These are phyloP conservation scores for Sugiyamaella neomexicana DNA, from an alignment of 1,139 yeast genomes.

Conservation along the genomic window DNA sequence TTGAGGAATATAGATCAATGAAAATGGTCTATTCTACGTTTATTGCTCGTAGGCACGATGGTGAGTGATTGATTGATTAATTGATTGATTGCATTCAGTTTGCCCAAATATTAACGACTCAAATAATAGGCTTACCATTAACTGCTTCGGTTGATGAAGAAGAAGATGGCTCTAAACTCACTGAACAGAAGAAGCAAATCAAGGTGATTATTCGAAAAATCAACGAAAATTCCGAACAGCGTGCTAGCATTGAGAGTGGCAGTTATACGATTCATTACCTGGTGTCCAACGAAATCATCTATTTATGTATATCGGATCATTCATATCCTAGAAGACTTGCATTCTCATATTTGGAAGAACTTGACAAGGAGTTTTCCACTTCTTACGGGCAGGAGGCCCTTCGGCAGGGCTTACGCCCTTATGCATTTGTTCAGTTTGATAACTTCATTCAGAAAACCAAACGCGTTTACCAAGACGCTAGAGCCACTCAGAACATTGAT, in stretches of 20 bases:
- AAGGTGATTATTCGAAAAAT: conserved; percentile 75
- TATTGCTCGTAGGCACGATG: conserved; percentile 37
- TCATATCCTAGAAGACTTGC: conserved; percentile 88
- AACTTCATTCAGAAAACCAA: conserved; percentile 82
- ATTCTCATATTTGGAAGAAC: conserved; percentile 79
- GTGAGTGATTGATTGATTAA: conserved; percentile 25
- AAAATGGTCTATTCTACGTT: conserved; percentile 34
- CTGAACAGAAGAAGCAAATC: conserved; percentile 81
- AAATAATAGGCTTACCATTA: conserved; percentile 68
- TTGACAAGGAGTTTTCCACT: conserved; percentile 77
- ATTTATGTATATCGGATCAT: conserved; percentile 72
- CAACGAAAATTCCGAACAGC: conserved; percentile 76
- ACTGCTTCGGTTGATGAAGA: conserved; percentile 93
- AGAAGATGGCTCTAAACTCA: conserved; percentile 48
- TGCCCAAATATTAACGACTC: conserved; percentile 16
- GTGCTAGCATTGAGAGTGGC: conserved; percentile 84
- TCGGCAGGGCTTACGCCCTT: conserved; percentile 70
- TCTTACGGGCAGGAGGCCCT: conserved; percentile 75
- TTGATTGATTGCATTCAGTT: not conserved
- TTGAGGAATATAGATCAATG: not conserved
- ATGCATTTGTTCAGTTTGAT: conserved; percentile 85
- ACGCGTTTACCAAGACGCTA: conserved; percentile 83
- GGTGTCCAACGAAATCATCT: conserved; percentile 62
- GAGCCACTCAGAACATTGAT: conserved; percentile 87
- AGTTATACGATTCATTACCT: conserved; percentile 74